Evolutionary conservation across 75 land plant species (phyloP).

Genomic region (Selaginella moellendorffii): DNA sequence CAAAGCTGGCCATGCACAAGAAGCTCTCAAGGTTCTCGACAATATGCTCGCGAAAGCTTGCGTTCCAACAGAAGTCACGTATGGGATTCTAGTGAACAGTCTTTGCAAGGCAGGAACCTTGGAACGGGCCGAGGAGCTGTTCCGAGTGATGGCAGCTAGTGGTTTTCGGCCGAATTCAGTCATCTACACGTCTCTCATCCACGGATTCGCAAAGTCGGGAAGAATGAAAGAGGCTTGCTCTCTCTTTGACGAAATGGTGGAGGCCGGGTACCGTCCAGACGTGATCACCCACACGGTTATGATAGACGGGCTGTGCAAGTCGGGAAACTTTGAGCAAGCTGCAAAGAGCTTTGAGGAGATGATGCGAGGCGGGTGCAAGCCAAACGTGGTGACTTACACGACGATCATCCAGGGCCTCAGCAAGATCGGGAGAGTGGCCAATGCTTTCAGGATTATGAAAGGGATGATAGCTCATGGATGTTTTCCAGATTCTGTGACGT

Average conservation of each 20-base stretch:
- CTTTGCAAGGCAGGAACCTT: background rate
- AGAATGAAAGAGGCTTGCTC: background rate
- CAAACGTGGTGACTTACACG: constrained; percentile 8
- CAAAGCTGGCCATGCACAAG: constrained; percentile 25
- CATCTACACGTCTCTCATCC: background rate
- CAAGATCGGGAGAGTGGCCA: background rate
- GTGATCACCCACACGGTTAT: background rate
- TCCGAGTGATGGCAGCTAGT: background rate
- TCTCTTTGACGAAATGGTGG: background rate
- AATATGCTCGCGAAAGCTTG: constrained; percentile 54
- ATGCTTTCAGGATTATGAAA: background rate
- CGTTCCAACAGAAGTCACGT: constrained; percentile 17
- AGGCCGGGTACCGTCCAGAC: background rate
- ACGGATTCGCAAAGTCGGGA: background rate
- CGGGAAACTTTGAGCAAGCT: background rate
- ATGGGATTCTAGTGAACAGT: background rate
- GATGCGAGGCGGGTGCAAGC: background rate
- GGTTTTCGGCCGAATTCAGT: background rate
- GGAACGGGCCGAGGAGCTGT: background rate
- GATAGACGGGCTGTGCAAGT: background rate
- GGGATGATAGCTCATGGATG: constrained; percentile 2
- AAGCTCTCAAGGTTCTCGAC: constrained; percentile 53
- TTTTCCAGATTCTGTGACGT: background rate
- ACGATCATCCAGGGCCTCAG: background rate
- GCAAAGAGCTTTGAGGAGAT: background rate